These are phyloP conservation scores for Backusella tuberculispora DNA, from an alignment of 192 early-diverging fungal genomes.

Conservation along the genomic window DNA sequence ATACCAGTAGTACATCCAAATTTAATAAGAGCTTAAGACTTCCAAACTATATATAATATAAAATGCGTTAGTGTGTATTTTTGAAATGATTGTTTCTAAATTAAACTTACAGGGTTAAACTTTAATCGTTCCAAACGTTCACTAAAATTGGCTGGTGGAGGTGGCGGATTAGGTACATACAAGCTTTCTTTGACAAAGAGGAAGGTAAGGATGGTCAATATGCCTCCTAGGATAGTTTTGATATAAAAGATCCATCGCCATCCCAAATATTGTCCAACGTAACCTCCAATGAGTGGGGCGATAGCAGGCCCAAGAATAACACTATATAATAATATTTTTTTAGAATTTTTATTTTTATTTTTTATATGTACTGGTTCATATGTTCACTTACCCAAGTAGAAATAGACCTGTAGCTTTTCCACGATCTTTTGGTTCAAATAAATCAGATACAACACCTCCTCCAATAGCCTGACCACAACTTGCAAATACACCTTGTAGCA, in stretches of 20 bases:
- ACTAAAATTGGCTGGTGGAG: slow-evolving; percentile 6
- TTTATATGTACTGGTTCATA: not conserved
- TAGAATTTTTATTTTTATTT: too few species aligned
- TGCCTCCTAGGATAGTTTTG: slow-evolving; percentile 55
- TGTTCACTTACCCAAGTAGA: slow-evolving; percentile 31
- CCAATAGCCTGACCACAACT: slow-evolving; percentile 39
- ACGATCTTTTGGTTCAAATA: slow-evolving; percentile 40
- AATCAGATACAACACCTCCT: slow-evolving; percentile 44
- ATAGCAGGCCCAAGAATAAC: slow-evolving; percentile 45
- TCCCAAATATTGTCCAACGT: slow-evolving; percentile 33
- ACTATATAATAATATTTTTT: slow-evolving; percentile 15
- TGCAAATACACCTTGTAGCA: slow-evolving; percentile 38
- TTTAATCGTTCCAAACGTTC: slow-evolving; percentile 28
- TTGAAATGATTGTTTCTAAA: not conserved
- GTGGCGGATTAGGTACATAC: slow-evolving; percentile 20
- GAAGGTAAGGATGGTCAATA: slow-evolving; percentile 48
- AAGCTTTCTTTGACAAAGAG: slow-evolving; percentile 65
- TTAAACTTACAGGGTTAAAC: slow-evolving; percentile 28
- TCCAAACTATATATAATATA: not conserved
- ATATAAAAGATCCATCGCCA: slow-evolving; percentile 63
- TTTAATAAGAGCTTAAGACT: slow-evolving; percentile 32
- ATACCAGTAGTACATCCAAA: slow-evolving; percentile 23
- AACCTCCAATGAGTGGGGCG: slow-evolving; percentile 46
- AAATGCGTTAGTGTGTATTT: not conserved
- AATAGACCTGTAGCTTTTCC: slow-evolving; percentile 39